Base-by-base conservation (phyloP, 225 moss, liverwort and hornwort species). In the Pleurozium schreberi region DNA sequence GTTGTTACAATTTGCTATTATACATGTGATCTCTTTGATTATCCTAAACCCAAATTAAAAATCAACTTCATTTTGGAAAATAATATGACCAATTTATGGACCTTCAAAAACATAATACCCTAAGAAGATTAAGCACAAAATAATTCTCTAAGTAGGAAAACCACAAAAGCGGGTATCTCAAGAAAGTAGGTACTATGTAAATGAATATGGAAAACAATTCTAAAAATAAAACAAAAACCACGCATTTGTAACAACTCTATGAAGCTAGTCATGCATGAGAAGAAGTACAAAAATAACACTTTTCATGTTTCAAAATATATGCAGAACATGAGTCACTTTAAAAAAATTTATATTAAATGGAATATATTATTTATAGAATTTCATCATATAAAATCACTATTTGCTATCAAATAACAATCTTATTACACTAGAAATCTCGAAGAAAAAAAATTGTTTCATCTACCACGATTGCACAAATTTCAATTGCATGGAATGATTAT, bases 91-190 rank as follows among this genome's bases (percentile, higher is more conserved):
- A 73, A 6, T 17, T 47, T 30, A 4, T 6, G 6, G 0, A 30
- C 30, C 74, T 0, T 74, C 6, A 6, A 47, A 30, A 47, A 3
- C 0, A 18, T 11, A 47, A 4, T 30, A 18, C 45, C 1, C 6
- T 74, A 4, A 18, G 2, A 47, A 18, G 4, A 47, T 18, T 18
- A 74, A 10, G 18, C 3, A 2, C 6, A 28, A 10, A 45, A 10
- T 4, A 28, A 30, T 45, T 45, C 1, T 45, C 3, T 3, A 6
- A 74, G 4, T 30, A 17, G 11, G 7, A 31, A 0, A 74, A 75
- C 4, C 0, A 49, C 0, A 0, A 20, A 75, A 49, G 12, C 1
- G 1, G 0, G 31, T 31, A 49, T 12, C 7, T 75, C 4, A 18
- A 19, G 7, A 49, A 49, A 19, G 7, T 10, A 19, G 12, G 1